Evolutionary conservation across 331 rosid genomes (phyloP).

Genomic region (Spiraea crenata): DNA sequence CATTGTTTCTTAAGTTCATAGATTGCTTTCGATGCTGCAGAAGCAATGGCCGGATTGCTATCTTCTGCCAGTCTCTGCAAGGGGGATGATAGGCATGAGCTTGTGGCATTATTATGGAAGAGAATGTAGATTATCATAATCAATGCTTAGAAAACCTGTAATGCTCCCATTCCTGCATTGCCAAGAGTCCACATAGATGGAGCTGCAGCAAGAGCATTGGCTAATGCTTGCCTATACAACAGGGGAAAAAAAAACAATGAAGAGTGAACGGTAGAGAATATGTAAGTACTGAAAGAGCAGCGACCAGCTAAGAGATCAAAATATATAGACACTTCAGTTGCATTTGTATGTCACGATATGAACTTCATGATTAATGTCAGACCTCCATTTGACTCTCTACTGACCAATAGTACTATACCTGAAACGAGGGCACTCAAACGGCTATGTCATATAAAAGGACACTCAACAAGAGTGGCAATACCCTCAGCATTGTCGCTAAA

Average conservation of each 20-base stretch:
- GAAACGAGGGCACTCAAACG: no score
- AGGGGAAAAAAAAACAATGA: background rate
- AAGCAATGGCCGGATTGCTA: constrained; percentile 73
- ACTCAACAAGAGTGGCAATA: background rate
- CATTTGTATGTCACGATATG: background rate
- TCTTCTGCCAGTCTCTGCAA: constrained; percentile 91
- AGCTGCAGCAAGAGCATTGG: constrained; percentile 89
- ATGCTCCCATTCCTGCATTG: constrained; percentile 98
- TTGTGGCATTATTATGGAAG: background rate
- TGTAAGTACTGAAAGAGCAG: background rate
- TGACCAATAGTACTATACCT: background rate
- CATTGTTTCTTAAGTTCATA: constrained; percentile 93
- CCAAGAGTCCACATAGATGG: constrained; percentile 98
- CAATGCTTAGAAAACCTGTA: constrained; percentile 49
- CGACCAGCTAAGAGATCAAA: background rate
- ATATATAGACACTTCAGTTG: constrained; percentile 8
- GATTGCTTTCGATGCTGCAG: constrained; percentile 83
- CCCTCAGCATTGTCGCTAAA: background rate
- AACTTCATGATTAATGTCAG: background rate
- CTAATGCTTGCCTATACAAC: constrained; percentile 64
- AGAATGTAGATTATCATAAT: background rate
- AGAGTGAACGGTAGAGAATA: background rate
- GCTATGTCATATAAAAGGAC: no score
- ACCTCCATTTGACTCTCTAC: background rate
- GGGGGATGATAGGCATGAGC: constrained; percentile 15